Base-by-base conservation (phyloP, 345 rosid species). In the Populus euphratica region DNA sequence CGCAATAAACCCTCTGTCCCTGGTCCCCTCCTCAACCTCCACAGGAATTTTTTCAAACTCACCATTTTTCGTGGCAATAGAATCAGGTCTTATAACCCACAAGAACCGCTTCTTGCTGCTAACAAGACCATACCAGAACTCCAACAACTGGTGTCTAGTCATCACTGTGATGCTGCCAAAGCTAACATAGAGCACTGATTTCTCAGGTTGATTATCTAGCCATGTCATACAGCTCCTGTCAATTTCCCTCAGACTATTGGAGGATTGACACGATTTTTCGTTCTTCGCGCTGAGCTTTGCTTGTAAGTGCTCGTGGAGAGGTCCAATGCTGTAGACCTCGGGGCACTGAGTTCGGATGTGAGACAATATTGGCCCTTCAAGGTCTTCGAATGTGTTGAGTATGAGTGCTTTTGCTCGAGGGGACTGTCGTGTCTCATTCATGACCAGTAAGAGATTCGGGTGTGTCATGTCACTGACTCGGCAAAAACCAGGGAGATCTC, bases 321-420 rank as follows among this genome's bases (percentile, higher is more conserved):
- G 95, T 27, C 93, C 94, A 6, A 94, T 79, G 41, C 90, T 74
- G 77, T 84, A 91, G 63, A 79, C n/a, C 38, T 81, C 82, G 5
- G 81, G 83, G 75, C 84, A 86, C 29, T 79, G 73, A 41, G 79
- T 77, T 29, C 86, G 81, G 4, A 90, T 90, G 4, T 66, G 84
- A 11, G 89, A 50, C 31, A 94, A 52, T 44, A 88, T 86, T 6
- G 87, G 85, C 29, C 54, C 81, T 63, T 92, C 97, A 0, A 92
- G 87, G 71, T 89, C 92, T 72, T 89, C 90, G 23, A 90, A 84
- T 0, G 92, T 90, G 91, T 92, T 89, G 65, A 94, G 81, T 52
- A 94, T 88, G 6, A 94, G 75, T n/a, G 81, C 95, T 27, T 74
- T 75, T 11, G 87, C 88, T 65, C 29, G 43, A 1, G 81, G 39